Evolutionary conservation across 164 flowering plant species (phyloP), one percentile per base, ranked within the genome.

Genomic region (Aristolochia californica): DNA sequence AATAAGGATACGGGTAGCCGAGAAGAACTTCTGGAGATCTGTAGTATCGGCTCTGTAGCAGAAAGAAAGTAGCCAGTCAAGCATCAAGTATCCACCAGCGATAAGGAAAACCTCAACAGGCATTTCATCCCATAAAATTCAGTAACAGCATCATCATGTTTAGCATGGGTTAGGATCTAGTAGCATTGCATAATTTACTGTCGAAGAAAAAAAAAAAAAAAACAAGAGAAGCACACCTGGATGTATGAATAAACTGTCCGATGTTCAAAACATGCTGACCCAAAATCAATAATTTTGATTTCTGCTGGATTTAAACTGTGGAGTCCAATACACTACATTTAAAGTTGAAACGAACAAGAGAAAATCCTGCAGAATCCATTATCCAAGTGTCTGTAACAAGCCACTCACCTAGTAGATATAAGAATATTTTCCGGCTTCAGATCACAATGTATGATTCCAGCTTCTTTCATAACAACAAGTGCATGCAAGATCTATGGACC

Each of bases 361-460:
- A 17, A 1, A 13, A 44, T 50, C 54, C 24, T 48, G 25, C 54
- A 38, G 1, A 17, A 5, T 57, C n/a, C 26, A 45, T 45, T 18
- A 20, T 27, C 20, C 45, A 67, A 59, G 17, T 43, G 17, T 55
- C 18, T 25, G 62, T 28, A 53, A 51, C 40, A 68, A 59, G 71
- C 50, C 62, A 56, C 67, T 71, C 43, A 88, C 99, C 95, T 88
- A 13, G 91, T 72, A 59, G 89, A 83, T 20, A 94, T 66, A 70
- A 94, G 99, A 75, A 94, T 94, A 69, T 94, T 94, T 75, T 94
- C 99, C 47, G 99, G 99, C 81, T 94, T 94, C 75, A 94, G 72
- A 85, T 94, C 99, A 79, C 99, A 94, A 59, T 94, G 99, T 67
- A 94, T 94, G 45, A 94, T 88, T 49, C 87, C 88, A 70, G 95